phyloP scores from a whole-genome alignment of 306 rosid genomes.

The Begonia masoniana region DNA sequence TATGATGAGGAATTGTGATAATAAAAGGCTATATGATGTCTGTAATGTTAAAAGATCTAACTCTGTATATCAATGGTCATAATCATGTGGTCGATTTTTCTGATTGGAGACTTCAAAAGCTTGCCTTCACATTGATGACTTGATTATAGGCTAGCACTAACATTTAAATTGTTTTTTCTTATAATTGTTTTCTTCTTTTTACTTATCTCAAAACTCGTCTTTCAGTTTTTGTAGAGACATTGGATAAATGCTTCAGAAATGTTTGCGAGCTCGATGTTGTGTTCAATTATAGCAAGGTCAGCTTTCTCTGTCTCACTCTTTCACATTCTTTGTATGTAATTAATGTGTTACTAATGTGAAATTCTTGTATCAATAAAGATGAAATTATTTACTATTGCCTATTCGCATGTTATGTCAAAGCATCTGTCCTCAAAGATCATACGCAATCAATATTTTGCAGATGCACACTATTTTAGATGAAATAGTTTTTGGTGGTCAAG shows the following conservation, averaged over 20 bases:
- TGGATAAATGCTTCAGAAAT: slow-evolving; percentile 96
- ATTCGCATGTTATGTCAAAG: too few relatives aligned
- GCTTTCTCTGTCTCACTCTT: slow-evolving; percentile 2
- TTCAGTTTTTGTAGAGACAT: slow-evolving; percentile 89
- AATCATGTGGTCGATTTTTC: background rate
- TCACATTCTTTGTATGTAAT: background rate
- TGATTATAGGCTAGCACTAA: slow-evolving; percentile 15
- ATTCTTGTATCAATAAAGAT: too few relatives aligned
- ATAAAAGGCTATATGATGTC: too few relatives aligned
- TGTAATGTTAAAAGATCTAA: too few relatives aligned
- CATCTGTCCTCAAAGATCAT: background rate
- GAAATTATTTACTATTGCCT: too few relatives aligned
- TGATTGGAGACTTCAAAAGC: too few relatives aligned
- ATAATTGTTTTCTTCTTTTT: too few relatives aligned
- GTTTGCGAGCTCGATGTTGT: slow-evolving; percentile 96
- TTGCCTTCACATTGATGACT: slow-evolving; percentile 7
- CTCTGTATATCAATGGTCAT: too few relatives aligned
- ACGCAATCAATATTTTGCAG: slow-evolving; percentile 17
- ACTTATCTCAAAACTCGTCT: too few relatives aligned
- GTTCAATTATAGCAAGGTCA: slow-evolving; percentile 89
- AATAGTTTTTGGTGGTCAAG: slow-evolving; percentile 84
- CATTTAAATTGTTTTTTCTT: too few relatives aligned
- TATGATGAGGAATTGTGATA: slow-evolving; percentile 2
- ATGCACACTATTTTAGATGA: slow-evolving; percentile 76
- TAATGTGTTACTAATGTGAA: background rate